Percentiles rank a stretch among this genome's conserved stretches.
phyloP scores from a whole-genome alignment of 208 protist species.

The Acanthamoeba castellanii region DNA sequence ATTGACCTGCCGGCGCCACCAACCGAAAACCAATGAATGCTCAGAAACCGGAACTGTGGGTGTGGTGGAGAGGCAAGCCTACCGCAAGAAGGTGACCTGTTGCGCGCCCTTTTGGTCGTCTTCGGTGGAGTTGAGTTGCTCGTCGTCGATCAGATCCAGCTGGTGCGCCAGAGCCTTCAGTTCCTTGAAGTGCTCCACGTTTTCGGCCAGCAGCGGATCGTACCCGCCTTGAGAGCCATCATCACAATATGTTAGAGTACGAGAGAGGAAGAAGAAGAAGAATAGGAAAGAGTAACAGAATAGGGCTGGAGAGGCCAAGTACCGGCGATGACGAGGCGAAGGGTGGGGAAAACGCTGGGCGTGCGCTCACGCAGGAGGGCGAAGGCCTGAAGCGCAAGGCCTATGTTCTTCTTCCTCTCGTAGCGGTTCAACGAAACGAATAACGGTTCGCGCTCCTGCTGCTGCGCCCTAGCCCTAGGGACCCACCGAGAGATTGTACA shows the following conservation, averaged over 20 bases:
- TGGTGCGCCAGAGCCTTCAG: constrained; percentile 86
- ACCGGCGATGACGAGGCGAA: constrained; percentile 62
- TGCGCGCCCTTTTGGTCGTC: neutral
- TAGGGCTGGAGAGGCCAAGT: neutral
- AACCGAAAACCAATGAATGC: constrained; percentile 77
- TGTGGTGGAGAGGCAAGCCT: neutral
- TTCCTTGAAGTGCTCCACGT: constrained; percentile 90
- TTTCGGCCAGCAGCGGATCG: constrained; percentile 80
- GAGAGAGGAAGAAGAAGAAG: constrained; percentile 85
- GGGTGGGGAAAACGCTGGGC: neutral
- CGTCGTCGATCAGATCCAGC: constrained; percentile 5
- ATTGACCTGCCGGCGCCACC: constrained; percentile 92
- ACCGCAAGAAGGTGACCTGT: constrained; percentile 48
- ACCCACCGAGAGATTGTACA: neutral
- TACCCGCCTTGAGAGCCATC: neutral
- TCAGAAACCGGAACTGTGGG: neutral
- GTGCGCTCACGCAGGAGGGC: constrained; percentile 45
- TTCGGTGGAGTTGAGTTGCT: neutral
- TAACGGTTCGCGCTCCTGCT: neutral
- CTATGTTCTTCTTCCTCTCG: constrained; percentile 98
- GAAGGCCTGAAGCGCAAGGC: constrained; percentile 93
- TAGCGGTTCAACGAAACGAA: constrained; percentile 97
- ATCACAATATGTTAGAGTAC: constrained; percentile 77
- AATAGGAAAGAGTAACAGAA: neutral
- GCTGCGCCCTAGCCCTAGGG: neutral